These are phyloP conservation scores for Verticillium tricorpus DNA, from an alignment of 2,329 filamentous ascomycete species.

Conservation along the genomic window DNA sequence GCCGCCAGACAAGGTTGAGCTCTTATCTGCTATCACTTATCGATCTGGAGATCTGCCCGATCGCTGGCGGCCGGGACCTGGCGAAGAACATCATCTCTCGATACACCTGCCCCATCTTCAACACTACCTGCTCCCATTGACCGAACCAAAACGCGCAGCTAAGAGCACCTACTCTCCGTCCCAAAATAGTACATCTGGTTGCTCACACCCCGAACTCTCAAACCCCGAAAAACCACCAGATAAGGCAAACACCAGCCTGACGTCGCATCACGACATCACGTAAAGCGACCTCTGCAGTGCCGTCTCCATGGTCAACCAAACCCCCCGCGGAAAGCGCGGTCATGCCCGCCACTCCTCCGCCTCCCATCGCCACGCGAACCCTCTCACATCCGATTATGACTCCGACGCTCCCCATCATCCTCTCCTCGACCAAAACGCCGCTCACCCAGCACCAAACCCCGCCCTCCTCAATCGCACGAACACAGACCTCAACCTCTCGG, in stretches of 20 bases:
- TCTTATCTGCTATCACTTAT: not conserved
- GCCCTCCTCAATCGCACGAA: conserved; percentile 63
- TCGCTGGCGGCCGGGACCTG: not conserved
- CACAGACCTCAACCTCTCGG: conserved; percentile 80
- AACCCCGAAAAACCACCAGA: too few relatives aligned
- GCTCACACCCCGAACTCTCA: too few relatives aligned
- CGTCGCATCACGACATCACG: not conserved
- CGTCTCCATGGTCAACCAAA: conserved; percentile 20
- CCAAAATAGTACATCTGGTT: too few relatives aligned
- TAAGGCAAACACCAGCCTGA: not conserved
- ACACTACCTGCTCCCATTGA: too few relatives aligned
- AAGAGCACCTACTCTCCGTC: too few relatives aligned
- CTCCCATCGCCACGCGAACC: conserved; percentile 27
- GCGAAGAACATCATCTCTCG: not conserved
- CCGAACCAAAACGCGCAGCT: too few relatives aligned
- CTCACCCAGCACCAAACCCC: conserved; percentile 37
- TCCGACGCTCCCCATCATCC: conserved; percentile 54
- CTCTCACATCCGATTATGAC: conserved; percentile 57
- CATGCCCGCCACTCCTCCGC: conserved; percentile 37
- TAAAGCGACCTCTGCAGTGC: not conserved
- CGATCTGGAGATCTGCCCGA: not conserved
- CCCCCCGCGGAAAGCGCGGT: conserved; percentile 30
- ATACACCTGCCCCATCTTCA: not conserved
- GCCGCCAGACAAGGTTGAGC: not conserved
- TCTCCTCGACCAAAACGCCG: conserved; percentile 24